Evolutionary conservation across 106 monocot species (phyloP), one percentile per base, ranked within the genome.

Genomic region (Agapanthus africanus): DNA sequence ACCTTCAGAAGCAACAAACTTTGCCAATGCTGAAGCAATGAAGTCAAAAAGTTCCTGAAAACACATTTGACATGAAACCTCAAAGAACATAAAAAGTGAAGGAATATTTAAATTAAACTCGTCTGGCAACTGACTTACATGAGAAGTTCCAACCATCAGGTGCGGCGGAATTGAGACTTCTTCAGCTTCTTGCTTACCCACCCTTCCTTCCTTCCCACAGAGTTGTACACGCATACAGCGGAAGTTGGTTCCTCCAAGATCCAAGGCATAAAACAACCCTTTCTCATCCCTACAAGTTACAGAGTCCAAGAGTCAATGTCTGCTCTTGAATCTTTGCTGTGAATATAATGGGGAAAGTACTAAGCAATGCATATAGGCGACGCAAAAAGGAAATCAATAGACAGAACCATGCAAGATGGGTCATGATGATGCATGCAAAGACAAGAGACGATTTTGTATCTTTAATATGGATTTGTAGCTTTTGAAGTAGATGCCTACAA

Each of bases 41-140:
- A 70, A 89, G 75, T 89, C 82, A 85, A 89, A 89, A 2, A 89
- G 77, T 47, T 85, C 88, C 88, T 89, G 73, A 42, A 65, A 36
- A 0, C 59, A 74, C 42, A 50, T 33, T 33, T 35, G 68, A 34
- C 18, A 21, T 7, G 18, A 18, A 50, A 34, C n/a, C 27, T 67
- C 25, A 56, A 60, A 67, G 18, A 14, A 67, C 18, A 37, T 33
- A 6, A 22, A 37, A 49, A 42, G 16, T 74, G 35, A 7, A 60
- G 14, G 44, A 40, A n/a, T 10, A 59, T 26, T n/a, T 52, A 32
- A 42, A 5, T 33, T 6, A 21, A 47, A 50, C 40, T 22, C 69
- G 69, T 27, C 5, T 28, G 14, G 33, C 13, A n/a, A 15, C 19
- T 13, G 18, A 50, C 52, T 74, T 75, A 79, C 79, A 75, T 68